Percentiles rank a stretch among this genome's conserved stretches.
Evolutionary conservation across 345 rosid species (phyloP).

Genomic region (Populus deltoides): DNA sequence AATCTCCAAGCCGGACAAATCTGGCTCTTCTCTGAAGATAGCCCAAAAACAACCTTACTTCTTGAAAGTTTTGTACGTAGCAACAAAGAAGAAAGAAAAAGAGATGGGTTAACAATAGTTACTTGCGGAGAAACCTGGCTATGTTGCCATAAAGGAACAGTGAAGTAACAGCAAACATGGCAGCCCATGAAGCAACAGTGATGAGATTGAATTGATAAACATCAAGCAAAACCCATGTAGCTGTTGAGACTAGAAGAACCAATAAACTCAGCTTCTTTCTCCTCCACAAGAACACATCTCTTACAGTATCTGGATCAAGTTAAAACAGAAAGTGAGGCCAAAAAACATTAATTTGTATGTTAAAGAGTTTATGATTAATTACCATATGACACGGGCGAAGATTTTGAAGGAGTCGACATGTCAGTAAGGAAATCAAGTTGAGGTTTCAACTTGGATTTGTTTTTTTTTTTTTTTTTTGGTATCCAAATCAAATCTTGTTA

Average conservation of each 20-base stretch:
- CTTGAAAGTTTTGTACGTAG: background rate
- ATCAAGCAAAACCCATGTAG: conserved; percentile 41
- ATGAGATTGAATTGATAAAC: conserved; percentile 40
- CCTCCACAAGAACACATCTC: conserved; percentile 52
- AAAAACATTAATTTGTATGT: background rate
- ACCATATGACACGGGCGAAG: conserved; percentile 6
- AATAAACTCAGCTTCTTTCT: conserved; percentile 40
- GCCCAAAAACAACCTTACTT: background rate
- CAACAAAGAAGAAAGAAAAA: background rate
- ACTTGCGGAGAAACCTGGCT: conserved; percentile 53
- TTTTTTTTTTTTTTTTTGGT: too few relatives aligned
- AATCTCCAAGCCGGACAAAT: conserved; percentile 35
- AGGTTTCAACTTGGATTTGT: background rate
- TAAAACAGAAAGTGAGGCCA: background rate
- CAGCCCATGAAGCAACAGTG: conserved; percentile 45
- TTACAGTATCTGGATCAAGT: conserved; percentile 19
- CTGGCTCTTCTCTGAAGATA: conserved; percentile 37
- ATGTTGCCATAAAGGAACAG: conserved; percentile 48
- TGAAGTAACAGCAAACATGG: conserved; percentile 28
- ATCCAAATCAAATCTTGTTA: background rate
- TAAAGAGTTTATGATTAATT: background rate
- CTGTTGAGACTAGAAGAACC: conserved; percentile 33
- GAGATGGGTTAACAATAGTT: background rate
- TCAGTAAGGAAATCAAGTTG: background rate
- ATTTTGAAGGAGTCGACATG: background rate